Conservation (phyloP, 2,329 filamentous ascomycete genomes). For the Diplodia sapinea region DNA sequence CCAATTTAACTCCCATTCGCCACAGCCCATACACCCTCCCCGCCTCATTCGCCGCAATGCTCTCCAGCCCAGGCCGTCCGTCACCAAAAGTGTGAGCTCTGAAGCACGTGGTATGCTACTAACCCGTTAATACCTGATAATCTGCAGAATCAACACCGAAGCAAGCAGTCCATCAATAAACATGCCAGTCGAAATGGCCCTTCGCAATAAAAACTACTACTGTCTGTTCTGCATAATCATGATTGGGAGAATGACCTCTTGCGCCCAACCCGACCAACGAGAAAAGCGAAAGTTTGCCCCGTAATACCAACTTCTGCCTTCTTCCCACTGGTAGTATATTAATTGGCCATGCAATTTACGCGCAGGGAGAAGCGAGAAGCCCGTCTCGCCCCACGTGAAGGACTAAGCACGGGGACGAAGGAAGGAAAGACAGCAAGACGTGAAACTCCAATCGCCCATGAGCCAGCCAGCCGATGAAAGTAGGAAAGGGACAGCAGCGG, state of each 20-base stretch:
- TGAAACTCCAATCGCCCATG: neutral
- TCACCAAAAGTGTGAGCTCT: neutral
- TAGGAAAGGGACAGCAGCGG: neutral
- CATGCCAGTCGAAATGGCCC: neutral
- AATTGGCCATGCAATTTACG: conserved; percentile 13
- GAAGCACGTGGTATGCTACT: neutral
- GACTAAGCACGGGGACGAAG: neutral
- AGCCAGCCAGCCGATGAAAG: neutral
- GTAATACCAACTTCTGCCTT: neutral
- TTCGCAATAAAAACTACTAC: conserved; percentile 23
- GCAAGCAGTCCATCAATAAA: neutral
- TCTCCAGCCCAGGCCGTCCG: neutral
- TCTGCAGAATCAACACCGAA: neutral
- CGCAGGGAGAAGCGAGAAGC: neutral
- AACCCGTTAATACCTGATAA: neutral
- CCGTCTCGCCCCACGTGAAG: neutral
- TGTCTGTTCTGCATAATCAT: conserved; percentile 9
- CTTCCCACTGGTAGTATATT: neutral
- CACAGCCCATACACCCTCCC: conserved; percentile 20
- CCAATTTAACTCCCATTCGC: conserved; percentile 2
- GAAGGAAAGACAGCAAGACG: neutral
- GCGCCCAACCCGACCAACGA: neutral
- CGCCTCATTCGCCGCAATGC: conserved; percentile 1
- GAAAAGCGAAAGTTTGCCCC: neutral
- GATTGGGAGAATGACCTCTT: neutral